phyloP scores from a whole-genome alignment of 129 eudicot genomes.

The Centella asiatica region DNA sequence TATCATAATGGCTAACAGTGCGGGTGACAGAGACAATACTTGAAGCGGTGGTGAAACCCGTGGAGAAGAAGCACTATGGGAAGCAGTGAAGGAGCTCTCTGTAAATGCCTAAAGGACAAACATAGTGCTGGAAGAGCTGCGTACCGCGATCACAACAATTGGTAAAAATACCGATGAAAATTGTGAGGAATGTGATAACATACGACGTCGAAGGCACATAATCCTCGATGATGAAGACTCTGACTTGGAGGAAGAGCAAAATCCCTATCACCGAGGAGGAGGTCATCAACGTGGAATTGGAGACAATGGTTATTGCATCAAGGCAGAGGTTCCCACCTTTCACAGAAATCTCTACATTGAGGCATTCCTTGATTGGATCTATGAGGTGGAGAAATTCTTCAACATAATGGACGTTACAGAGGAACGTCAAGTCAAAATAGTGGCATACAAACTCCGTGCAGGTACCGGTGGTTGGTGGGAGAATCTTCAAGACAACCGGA shows the following conservation, averaged over 20 bases:
- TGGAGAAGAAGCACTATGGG: no score
- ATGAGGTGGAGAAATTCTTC: background rate
- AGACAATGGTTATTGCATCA: background rate
- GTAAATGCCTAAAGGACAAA: background rate
- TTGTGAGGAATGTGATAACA: background rate
- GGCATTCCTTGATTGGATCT: background rate
- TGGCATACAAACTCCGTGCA: background rate
- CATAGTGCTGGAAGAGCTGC: background rate
- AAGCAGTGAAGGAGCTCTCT: no score
- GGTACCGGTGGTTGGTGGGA: background rate
- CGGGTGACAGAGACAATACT: no score
- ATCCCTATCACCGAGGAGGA: background rate
- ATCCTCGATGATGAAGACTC: background rate
- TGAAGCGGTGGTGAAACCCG: no score
- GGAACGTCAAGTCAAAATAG: background rate
- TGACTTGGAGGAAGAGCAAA: background rate
- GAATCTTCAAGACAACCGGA: background rate
- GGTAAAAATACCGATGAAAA: background rate
- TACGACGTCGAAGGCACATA: background rate
- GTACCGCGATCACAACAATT: background rate
- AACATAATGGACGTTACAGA: background rate
- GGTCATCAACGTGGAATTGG: no score
- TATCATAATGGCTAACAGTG: no score
- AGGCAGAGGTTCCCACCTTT: background rate
- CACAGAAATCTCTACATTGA: background rate